Evolutionary conservation across 768 basidiomycete genomes (phyloP).

Genomic region (Termitomyces sp.): DNA sequence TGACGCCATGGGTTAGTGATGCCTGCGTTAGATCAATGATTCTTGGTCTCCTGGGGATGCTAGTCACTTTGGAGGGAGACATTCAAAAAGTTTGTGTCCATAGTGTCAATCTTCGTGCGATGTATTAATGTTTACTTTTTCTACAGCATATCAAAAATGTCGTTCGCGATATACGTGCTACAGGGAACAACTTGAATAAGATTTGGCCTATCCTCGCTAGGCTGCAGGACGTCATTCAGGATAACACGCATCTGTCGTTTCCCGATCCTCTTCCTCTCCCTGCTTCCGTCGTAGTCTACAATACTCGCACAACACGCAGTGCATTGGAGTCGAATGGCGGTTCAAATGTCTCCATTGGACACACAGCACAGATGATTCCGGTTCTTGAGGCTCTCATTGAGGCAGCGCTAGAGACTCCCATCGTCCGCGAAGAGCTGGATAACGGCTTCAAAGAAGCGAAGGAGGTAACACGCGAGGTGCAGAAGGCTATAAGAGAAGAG

Average conservation of each 20-base stretch:
- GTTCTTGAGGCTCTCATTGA: conserved; percentile 60
- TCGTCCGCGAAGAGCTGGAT: conserved; percentile 60
- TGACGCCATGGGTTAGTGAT: conserved; percentile 62
- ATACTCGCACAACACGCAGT: conserved; percentile 46
- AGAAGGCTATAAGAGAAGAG: conserved; percentile 52
- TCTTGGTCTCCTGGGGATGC: conserved; percentile 54
- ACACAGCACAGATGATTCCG: conserved; percentile 66
- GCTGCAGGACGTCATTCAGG: conserved; percentile 35
- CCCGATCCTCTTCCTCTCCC: conserved; percentile 63
- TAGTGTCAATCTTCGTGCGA: not conserved
- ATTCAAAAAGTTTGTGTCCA: conserved; percentile 29
- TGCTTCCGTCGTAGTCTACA: conserved; percentile 31
- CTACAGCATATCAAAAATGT: conserved; percentile 40
- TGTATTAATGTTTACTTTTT: not conserved
- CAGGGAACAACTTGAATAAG: conserved; percentile 55
- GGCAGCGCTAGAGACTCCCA: conserved; percentile 38
- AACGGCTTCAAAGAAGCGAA: conserved; percentile 51
- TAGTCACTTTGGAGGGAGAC: conserved; percentile 41
- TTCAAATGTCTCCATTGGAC: conserved; percentile 19
- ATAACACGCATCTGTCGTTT: conserved; percentile 23
- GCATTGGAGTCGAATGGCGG: conserved; percentile 19
- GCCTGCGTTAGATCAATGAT: conserved; percentile 60
- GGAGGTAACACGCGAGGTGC: conserved; percentile 46
- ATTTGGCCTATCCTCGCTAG: conserved; percentile 56
- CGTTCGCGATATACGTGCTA: conserved; percentile 47